These are phyloP conservation scores for Curvularia eragrostidis DNA, from an alignment of 2,329 filamentous ascomycete genomes.

Conservation along the genomic window DNA sequence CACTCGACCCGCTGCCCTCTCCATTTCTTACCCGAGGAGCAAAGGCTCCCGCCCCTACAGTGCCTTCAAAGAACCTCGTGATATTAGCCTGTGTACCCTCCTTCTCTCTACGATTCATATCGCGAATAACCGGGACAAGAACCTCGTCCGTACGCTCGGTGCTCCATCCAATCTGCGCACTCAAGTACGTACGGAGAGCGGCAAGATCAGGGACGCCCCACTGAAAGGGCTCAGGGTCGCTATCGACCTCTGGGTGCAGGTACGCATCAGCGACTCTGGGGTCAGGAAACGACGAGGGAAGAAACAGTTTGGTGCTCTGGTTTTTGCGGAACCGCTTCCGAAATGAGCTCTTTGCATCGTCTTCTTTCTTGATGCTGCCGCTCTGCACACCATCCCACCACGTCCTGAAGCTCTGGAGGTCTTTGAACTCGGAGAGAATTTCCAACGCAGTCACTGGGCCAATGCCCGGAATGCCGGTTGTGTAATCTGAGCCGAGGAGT, in stretches of 20 bases:
- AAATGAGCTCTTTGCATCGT: slow-evolving; percentile 67
- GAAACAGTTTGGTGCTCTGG: slow-evolving; percentile 83
- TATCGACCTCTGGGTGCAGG: slow-evolving; percentile 83
- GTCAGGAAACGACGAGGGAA: slow-evolving; percentile 81
- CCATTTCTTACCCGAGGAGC: slow-evolving; percentile 69
- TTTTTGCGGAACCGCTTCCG: slow-evolving; percentile 83
- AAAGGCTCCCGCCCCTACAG: slow-evolving; percentile 74
- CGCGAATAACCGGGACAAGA: slow-evolving; percentile 89
- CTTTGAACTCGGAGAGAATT: slow-evolving; percentile 87
- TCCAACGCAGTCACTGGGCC: slow-evolving; percentile 95
- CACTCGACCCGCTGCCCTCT: slow-evolving; percentile 63
- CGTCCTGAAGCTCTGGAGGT: slow-evolving; percentile 76
- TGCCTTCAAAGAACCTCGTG: slow-evolving; percentile 85
- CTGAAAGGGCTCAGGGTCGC: slow-evolving; percentile 77
- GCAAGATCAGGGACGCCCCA: slow-evolving; percentile 97
- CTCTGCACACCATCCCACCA: slow-evolving; percentile 87
- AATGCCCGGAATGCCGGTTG: slow-evolving; percentile 86
- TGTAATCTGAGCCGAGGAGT: slow-evolving; percentile 92
- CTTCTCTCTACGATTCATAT: slow-evolving; percentile 87
- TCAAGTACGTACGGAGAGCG: slow-evolving; percentile 81
- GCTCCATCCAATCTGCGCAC: slow-evolving; percentile 91
- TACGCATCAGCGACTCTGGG: slow-evolving; percentile 82
- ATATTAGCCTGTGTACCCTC: slow-evolving; percentile 97
- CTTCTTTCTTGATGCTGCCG: slow-evolving; percentile 65
- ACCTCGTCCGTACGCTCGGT: slow-evolving; percentile 94